Percentiles rank a stretch among this genome's conserved stretches.
phyloP scores from a whole-genome alignment of 768 basidiomycete genomes.

The Multifurca ochricompacta region DNA sequence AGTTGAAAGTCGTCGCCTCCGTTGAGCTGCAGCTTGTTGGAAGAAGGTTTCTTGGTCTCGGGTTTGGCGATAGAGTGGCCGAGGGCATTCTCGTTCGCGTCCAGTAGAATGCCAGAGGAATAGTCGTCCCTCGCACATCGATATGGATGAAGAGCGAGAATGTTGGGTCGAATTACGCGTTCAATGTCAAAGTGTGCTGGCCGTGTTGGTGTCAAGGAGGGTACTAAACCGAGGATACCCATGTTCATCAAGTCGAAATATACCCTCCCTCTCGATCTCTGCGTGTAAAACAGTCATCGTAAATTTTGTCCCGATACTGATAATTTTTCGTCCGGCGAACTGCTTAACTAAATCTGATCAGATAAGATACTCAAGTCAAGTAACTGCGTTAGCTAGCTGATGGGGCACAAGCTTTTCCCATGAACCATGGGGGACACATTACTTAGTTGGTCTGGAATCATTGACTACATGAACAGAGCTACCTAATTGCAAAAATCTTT shows the following conservation, averaged over 20 bases:
- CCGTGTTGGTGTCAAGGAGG: conserved; percentile 35
- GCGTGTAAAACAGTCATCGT: neutral
- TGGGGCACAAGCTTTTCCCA: too few species aligned
- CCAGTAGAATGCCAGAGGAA: conserved; percentile 80
- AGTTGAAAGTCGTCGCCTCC: conserved; percentile 22
- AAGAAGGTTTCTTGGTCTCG: neutral
- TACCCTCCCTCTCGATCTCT: neutral
- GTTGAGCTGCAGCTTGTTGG: conserved; percentile 20
- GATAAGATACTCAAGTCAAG: too few species aligned
- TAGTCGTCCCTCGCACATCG: conserved; percentile 97
- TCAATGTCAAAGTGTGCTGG: conserved; percentile 85
- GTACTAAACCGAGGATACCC: conserved; percentile 56
- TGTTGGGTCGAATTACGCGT: conserved; percentile 84
- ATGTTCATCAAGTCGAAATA: conserved; percentile 28
- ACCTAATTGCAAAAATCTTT: too few species aligned
- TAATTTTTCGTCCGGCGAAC: too few species aligned
- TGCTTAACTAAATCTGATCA: too few species aligned
- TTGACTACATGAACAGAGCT: too few species aligned
- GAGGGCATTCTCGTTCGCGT: conserved; percentile 95
- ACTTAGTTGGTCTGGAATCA: too few species aligned
- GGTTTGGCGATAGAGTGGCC: conserved; percentile 61
- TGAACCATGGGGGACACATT: too few species aligned
- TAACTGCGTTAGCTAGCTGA: too few species aligned
- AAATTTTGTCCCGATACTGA: neutral
- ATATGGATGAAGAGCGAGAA: conserved; percentile 86